Conservation (phyloP, 2,329 filamentous ascomycete genomes). For the Capronia americana region DNA sequence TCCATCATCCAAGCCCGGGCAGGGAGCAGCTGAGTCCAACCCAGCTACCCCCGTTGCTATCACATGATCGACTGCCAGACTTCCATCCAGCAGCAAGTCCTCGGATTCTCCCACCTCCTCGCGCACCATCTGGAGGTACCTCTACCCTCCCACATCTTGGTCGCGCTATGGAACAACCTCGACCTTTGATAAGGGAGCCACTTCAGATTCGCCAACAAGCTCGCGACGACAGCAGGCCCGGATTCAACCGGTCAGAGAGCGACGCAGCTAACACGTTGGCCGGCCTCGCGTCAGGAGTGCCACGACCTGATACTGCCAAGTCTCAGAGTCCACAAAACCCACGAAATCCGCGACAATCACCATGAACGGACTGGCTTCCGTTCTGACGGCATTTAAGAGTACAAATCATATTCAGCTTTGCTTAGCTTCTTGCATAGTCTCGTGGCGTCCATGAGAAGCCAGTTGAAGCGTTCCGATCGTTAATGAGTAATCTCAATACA, state of each 20-base stretch:
- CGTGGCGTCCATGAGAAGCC: neutral
- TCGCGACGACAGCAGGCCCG: conserved; percentile 21
- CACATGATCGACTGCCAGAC: conserved; percentile 29
- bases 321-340: conserved; percentile 18
- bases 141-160: conserved; percentile 17
- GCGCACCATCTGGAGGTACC: conserved; percentile 15
- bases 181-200: conserved; percentile 20
- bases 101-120: conserved; percentile 32
- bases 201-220: conserved; percentile 23
- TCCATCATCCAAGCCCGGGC: conserved; percentile 16
- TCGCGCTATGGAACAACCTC: conserved; percentile 24
- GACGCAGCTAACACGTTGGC: conserved; percentile 38
- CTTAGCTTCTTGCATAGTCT: neutral
- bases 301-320: conserved; percentile 22
- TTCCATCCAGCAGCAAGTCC: conserved; percentile 17
- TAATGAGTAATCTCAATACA: neutral
- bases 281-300: conserved; percentile 32
- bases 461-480: neutral
- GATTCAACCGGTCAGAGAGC: conserved; percentile 34
- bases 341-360: conserved; percentile 11
- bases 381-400: neutral
- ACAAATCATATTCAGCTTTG: neutral
- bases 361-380: conserved; percentile 10
- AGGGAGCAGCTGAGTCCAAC: conserved; percentile 22
- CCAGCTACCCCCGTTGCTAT: conserved; percentile 25